phyloP scores from a whole-genome alignment of 345 rosid genomes.

The Gossypium anomalum region DNA sequence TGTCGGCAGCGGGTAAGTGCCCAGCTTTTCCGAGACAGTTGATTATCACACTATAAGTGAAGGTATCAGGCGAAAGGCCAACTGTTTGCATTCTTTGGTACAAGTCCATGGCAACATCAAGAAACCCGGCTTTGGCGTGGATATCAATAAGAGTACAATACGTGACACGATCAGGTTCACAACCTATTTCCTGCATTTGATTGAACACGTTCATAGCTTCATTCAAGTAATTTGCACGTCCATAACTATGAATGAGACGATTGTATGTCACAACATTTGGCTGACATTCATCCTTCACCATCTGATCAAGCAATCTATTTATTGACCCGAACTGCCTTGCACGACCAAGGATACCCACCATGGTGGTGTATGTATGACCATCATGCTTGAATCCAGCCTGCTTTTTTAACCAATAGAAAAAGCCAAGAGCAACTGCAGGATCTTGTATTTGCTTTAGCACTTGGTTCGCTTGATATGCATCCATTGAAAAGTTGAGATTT shows the following conservation, averaged over 20 bases:
- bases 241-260: slow-evolving; percentile 88
- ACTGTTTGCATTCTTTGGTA: slow-evolving; percentile 73
- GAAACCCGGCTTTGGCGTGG: slow-evolving; percentile 93
- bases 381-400: slow-evolving; percentile 77
- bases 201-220: slow-evolving; percentile 70
- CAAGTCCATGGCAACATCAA: slow-evolving; percentile 84
- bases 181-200: slow-evolving; percentile 69
- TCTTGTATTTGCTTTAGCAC: slow-evolving; percentile 77
- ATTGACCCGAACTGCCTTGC: slow-evolving; percentile 67
- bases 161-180: slow-evolving; percentile 88
- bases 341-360: slow-evolving; percentile 93
- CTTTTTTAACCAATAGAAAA: slow-evolving; percentile 76
- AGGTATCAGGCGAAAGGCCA: slow-evolving; percentile 88
- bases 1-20: slow-evolving; percentile 69
- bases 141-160: slow-evolving; percentile 88
- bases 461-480: slow-evolving; percentile 90
- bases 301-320: slow-evolving; percentile 68
- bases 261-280: slow-evolving; percentile 91
- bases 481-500: slow-evolving; percentile 44
- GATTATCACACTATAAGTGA: slow-evolving; percentile 87
- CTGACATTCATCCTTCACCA: slow-evolving; percentile 73
- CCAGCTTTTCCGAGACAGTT: slow-evolving; percentile 98
- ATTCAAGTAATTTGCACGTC: slow-evolving; percentile 80
- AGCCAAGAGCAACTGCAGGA: slow-evolving; percentile 68
- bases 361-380: slow-evolving; percentile 88